Evolutionary conservation across 2,329 filamentous ascomycete species (phyloP).

Genomic region (Ophiosphaerella narmari): DNA sequence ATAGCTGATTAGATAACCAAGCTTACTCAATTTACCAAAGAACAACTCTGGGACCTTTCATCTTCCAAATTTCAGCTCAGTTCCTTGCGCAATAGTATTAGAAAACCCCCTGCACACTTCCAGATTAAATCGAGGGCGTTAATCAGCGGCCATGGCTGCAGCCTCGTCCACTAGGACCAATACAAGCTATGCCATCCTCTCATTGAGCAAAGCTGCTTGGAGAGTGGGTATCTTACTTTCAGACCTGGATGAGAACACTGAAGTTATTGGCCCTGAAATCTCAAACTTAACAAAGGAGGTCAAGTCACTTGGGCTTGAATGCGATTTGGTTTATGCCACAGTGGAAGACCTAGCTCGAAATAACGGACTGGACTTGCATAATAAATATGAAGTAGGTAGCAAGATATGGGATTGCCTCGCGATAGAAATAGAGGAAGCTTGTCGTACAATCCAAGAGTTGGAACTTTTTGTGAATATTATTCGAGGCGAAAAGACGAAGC

Average conservation of each 20-base stretch:
- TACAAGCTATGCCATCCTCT: constrained; percentile 14
- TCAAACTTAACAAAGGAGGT: constrained; percentile 15
- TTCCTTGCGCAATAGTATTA: background rate
- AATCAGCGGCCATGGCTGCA: constrained; percentile 5
- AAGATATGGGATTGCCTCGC: constrained; percentile 19
- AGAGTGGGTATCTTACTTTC: constrained; percentile 20
- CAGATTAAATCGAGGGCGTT: background rate
- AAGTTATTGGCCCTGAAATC: constrained; percentile 10
- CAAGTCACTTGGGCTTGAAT: constrained; percentile 24
- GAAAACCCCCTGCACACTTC: background rate
- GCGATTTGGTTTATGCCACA: constrained; percentile 23
- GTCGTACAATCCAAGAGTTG: constrained; percentile 16
- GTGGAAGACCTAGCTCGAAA: constrained; percentile 15
- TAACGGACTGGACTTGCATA: background rate
- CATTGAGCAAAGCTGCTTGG: constrained; percentile 22
- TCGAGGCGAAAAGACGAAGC: constrained; percentile 7
- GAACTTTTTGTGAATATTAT: constrained; percentile 14
- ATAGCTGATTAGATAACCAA: no score
- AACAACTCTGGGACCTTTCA: no score
- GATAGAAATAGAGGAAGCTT: constrained; percentile 15
- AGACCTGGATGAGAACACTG: constrained; percentile 13
- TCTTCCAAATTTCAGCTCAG: background rate
- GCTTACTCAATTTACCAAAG: no score
- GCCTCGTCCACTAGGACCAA: constrained; percentile 3
- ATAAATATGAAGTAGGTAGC: constrained; percentile 10